phyloP scores from a whole-genome alignment of 2,329 filamentous ascomycete species.

The Ophiocordyceps camponoti-saundersi region DNA sequence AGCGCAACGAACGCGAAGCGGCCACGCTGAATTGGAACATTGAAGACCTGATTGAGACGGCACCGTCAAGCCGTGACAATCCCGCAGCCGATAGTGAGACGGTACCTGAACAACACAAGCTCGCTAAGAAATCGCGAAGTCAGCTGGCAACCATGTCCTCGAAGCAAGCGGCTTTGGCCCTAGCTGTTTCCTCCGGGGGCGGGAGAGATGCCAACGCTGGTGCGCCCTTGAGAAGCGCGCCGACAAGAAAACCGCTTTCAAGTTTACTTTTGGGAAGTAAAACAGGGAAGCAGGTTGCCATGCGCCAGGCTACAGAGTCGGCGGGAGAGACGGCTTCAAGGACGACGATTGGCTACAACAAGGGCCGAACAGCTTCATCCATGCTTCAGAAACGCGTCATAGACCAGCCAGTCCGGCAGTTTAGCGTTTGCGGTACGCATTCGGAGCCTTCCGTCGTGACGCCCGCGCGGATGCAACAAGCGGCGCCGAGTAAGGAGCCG shows the following conservation, averaged over 20 bases:
- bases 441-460: conserved; percentile 26
- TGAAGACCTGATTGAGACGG: conserved; percentile 33
- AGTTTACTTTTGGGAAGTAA: conserved; percentile 13
- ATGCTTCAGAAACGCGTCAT: conserved; percentile 17
- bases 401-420: conserved; percentile 5
- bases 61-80: not conserved
- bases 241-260: conserved; percentile 11
- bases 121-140: conserved; percentile 4
- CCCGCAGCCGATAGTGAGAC: not conserved
- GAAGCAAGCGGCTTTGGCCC: conserved; percentile 33
- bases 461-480: conserved; percentile 19
- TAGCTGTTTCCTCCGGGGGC: conserved; percentile 15
- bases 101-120: not conserved
- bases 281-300: conserved; percentile 18
- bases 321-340: conserved; percentile 52
- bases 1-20: conserved; percentile 49
- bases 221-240: not conserved
- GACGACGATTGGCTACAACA: conserved; percentile 73
- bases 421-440: not conserved
- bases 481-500: conserved; percentile 6
- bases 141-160: conserved; percentile 19
- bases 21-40: conserved; percentile 45
- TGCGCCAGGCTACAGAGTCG: conserved; percentile 32
- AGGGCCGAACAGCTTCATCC: conserved; percentile 44
- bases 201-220: not conserved